Evolutionary conservation across 1,139 yeast species (phyloP), one percentile per base, ranked within the genome.

Genomic region (Yamadazyma spencermartinsiae): DNA sequence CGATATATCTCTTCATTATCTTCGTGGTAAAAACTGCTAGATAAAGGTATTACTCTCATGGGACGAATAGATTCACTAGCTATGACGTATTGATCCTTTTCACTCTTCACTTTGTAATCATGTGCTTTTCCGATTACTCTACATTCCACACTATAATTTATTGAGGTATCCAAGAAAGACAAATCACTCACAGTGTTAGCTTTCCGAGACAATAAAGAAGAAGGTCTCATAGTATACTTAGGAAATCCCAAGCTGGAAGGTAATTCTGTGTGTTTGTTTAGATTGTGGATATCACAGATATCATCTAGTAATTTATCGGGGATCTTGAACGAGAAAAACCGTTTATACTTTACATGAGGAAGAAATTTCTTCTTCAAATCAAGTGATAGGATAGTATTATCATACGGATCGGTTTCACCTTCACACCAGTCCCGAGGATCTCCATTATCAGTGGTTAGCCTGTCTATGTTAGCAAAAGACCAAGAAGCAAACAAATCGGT

Each of bases 361-460:
- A 66, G 60, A 40, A 72, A 67, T 9, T 56, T 48, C 19, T 73
- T 52, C 45, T 65, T 64, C 17, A 68, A 63, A 42, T 63, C 74
- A 31, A 72, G 57, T 2, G 75, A 50, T n/a, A 72, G 47, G 3
- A 46, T 40, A 1, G 75, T 58, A 43, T 63, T 60, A 48, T 72
- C 77, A 42, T 54, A 60, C 3, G 76, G 75, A 46, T 72, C 77
- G 1, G 60, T 64, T 40, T 71, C 77, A 2, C 75, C 75, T 19
- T 60, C 66, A 50, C 76, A 71, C 76, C 76, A 72, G 52, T 71
- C 76, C 44, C 67, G 72, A 4, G 76, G 76, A 43, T 71, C 74
- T 1, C 75, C 76, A 40, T 68, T 57, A 46, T 72, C 77, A 5
- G 76, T 70, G 11, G 60, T 64, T 18, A 72, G 54, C 30, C 77